These are phyloP conservation scores for Phytopythium cucurbitacearum DNA, from an alignment of 352 stramenopile genomes.

Conservation along the genomic window DNA sequence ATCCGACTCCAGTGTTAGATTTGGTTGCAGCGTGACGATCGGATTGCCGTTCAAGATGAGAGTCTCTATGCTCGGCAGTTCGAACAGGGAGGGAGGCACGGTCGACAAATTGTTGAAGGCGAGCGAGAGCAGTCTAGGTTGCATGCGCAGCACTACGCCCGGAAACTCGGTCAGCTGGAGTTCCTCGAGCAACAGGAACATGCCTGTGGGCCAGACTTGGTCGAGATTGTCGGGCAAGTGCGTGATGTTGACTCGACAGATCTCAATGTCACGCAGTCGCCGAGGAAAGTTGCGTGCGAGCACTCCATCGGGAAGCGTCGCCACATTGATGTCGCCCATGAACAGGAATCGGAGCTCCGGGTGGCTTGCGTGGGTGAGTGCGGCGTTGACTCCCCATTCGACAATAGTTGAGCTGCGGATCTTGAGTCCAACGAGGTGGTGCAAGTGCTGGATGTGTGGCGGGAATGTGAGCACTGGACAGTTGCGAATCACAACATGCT, in stretches of 20 bases:
- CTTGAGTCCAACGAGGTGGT: slow-evolving; percentile 23
- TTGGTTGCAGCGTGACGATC: slow-evolving; percentile 4
- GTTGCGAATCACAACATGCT: slow-evolving; percentile 14
- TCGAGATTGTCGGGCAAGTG: slow-evolving; percentile 19
- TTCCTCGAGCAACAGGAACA: slow-evolving; percentile 17
- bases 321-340: slow-evolving; percentile 19
- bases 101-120: slow-evolving; percentile 8
- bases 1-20: neutral
- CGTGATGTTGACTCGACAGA: slow-evolving; percentile 19
- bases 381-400: slow-evolving; percentile 13
- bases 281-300: slow-evolving; percentile 17
- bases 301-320: slow-evolving; percentile 18
- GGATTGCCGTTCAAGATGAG: slow-evolving; percentile 21
- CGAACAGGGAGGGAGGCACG: slow-evolving; percentile 10
- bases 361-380: slow-evolving; percentile 11
- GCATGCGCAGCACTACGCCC: slow-evolving; percentile 13
- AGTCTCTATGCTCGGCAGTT: slow-evolving; percentile 7
- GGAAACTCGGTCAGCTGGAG: slow-evolving; percentile 17
- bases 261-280: slow-evolving; percentile 16
- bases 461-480: slow-evolving; percentile 19
- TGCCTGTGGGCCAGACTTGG: slow-evolving; percentile 10
- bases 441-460: slow-evolving; percentile 7
- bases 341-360: slow-evolving; percentile 18
- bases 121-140: slow-evolving; percentile 14
- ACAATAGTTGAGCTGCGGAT: slow-evolving; percentile 21